Evolutionary conservation across 1,284 basidiomycete genomes (phyloP).

Genomic region (Microstroma glucosiphilum): DNA sequence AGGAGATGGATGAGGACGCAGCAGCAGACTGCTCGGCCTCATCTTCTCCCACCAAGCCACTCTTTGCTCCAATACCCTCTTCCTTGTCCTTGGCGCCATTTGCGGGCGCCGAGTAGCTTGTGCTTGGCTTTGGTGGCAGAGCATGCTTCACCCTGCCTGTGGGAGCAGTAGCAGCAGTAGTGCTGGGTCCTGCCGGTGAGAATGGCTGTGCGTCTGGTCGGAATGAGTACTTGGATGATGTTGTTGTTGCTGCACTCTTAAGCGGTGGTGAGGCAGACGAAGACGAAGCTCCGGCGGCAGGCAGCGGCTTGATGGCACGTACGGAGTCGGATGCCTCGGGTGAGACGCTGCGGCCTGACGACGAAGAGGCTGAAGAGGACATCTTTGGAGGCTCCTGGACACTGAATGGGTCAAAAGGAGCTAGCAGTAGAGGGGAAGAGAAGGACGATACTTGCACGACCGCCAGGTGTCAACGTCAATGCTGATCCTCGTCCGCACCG

Average conservation of each 20-base stretch:
- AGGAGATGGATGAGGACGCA: slow-evolving; percentile 14
- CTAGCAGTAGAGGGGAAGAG: neutral
- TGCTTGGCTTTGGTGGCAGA: slow-evolving; percentile 34
- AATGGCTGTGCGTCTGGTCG: slow-evolving; percentile 3
- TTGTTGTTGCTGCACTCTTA: slow-evolving; percentile 8
- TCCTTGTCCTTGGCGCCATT: neutral
- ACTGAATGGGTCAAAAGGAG: neutral
- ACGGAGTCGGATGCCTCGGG: slow-evolving; percentile 9
- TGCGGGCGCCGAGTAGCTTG: slow-evolving; percentile 13
- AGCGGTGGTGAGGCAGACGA: slow-evolving; percentile 11
- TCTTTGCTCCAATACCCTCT: neutral
- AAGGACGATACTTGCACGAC: neutral
- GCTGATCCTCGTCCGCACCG: too few relatives aligned
- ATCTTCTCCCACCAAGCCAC: neutral
- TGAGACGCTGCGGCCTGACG: slow-evolving; percentile 19
- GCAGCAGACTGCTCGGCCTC: slow-evolving; percentile 1
- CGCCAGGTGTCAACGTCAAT: too few relatives aligned
- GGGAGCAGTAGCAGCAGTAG: slow-evolving; percentile 8
- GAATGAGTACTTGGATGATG: neutral
- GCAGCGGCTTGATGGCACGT: slow-evolving; percentile 5
- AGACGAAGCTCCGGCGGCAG: slow-evolving; percentile 12
- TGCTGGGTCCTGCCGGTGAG: slow-evolving; percentile 15
- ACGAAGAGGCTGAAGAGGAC: slow-evolving; percentile 23
- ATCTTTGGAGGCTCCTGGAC: neutral
- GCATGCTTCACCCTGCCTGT: slow-evolving; percentile 23